Base-by-base conservation (phyloP, 306 rosid genomes). In the Clitoria ternatea region DNA sequence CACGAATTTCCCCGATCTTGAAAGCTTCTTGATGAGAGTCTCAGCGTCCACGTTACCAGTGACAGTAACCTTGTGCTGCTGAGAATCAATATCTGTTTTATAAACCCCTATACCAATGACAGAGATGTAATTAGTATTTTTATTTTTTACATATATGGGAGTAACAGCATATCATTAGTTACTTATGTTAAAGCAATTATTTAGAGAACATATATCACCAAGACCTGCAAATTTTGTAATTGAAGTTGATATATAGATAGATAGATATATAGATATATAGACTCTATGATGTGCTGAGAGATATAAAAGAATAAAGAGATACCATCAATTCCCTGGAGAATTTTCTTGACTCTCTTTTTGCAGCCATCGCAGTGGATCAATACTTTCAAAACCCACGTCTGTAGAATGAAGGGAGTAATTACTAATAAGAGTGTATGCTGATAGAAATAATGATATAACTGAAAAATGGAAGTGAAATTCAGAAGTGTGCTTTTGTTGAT, bases 341-440 rank as follows among this genome's bases (percentile, higher is more conserved):
- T 75, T 88, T 87, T 90, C 88, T 84, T 90, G 73, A 90, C 93
- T 66, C 88, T 93, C 83, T 62, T 88, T 73, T 80, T 88, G 84
- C 98, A 93, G 54, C 96, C 98, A 50, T 86, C 97, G 36, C 98
- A 93, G 83, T 93, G 98, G 78, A 93, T 88, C 4, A 89, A 85
- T 72, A 93, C 98, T 81, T 61, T 93, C 81, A 93, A 73, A 35
- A 82, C 86, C 98, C 96, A 90, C 26, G 86, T 93, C 98, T 90
- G 83, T 0, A 45, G 32, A 69, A 71, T 36, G 64, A 72, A 49
- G 9, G 35, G 22, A 8, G 56, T 32, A 33, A 36, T 14, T 42
- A 13, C 3, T 5, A 36, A 68, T 17, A 6, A 69, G 61, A 36
- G 30, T 60, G 62, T n/a, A 70, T 67, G 62, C 52, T 71, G 73